Evolutionary conservation across 2,329 filamentous ascomycete species (phyloP).

Genomic region (Colletotrichum lentis): DNA sequence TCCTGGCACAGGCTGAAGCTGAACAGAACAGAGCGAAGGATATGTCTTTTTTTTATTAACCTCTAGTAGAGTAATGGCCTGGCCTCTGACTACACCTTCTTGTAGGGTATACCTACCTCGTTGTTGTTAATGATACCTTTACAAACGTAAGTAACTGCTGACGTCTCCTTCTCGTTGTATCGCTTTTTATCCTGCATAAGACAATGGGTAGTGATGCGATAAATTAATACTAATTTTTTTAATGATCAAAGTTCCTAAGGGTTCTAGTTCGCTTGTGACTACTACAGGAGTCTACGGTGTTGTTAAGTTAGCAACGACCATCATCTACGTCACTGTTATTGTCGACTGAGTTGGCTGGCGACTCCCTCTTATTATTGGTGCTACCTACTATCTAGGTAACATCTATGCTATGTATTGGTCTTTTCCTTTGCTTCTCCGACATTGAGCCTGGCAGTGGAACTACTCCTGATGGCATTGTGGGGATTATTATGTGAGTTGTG

Average conservation of each 20-base stretch:
- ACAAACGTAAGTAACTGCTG: slow-evolving; percentile 45
- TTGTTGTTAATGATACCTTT: slow-evolving; percentile 47
- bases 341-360: slow-evolving; percentile 44
- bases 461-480: slow-evolving; percentile 51
- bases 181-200: slow-evolving; percentile 53
- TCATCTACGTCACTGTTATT: slow-evolving; percentile 45
- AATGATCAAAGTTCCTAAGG: slow-evolving; percentile 49
- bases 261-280: slow-evolving; percentile 47
- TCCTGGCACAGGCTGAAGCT: slow-evolving; percentile 32
- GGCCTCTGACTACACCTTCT: too few species aligned
- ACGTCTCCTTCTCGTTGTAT: slow-evolving; percentile 47
- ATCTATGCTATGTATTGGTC: slow-evolving; percentile 44
- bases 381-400: slow-evolving; percentile 38
- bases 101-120: slow-evolving; percentile 43
- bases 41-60: too few species aligned
- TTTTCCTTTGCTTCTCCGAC: slow-evolving; percentile 48
- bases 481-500: slow-evolving; percentile 50
- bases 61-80: too few species aligned
- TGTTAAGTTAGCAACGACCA: slow-evolving; percentile 41
- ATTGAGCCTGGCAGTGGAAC: slow-evolving; percentile 46
- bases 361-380: slow-evolving; percentile 43
- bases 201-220: slow-evolving; percentile 52
- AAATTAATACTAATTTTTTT: slow-evolving; percentile 53
- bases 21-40: slow-evolving; percentile 28
- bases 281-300: slow-evolving; percentile 48